Base-by-base conservation (phyloP, 2,329 filamentous ascomycete genomes). In the Nemania abortiva region DNA sequence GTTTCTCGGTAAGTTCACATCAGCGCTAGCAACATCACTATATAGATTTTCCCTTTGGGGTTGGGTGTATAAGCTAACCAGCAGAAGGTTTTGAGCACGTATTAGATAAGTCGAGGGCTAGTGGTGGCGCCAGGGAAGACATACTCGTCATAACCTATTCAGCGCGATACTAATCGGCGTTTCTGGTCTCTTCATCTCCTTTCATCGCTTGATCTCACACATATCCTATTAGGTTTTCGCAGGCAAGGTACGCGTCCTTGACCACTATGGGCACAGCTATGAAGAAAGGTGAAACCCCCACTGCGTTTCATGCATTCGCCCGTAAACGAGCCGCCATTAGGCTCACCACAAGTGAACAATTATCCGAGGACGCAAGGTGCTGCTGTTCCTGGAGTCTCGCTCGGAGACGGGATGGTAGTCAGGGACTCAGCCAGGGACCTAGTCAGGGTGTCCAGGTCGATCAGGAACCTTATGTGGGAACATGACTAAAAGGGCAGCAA, bases 391-490 rank as follows among this genome's bases (percentile, higher is more conserved):
- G 45, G 65, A 58, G 31, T 66, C 45, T 42, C 45, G 31, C 34
- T 27, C n/a, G n/a, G n/a, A n/a, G n/a, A n/a, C n/a, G 15, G 24
- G 7, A 24, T 20, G 37, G 49, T 65, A 60, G 49, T 13, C 20
- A 39, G 29, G 31, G 56, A 53, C 18, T 39, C n/a, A 39, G 29
- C 34, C 66, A 53, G 56, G 60, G 37, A 10, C 39, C 42, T 18
- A n/a, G 45, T n/a, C 47, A 60, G 63, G 54, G 45, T 39, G 5
- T 10, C 3, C 29, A 39, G 34, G 57, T 18, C 39, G 57, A 65
- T 52, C 57, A 61, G 56, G 50, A 56, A 61, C 61, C 31, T 61
- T 13, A 34, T 47, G 56, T 56, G 56, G 42, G 50, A 54, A 39
- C 20, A 39, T 50, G 31, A 55, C 59, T 24, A 22, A 15, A 56